Base-by-base conservation (phyloP, 306 rosid species). In the Trifolium repens region DNA sequence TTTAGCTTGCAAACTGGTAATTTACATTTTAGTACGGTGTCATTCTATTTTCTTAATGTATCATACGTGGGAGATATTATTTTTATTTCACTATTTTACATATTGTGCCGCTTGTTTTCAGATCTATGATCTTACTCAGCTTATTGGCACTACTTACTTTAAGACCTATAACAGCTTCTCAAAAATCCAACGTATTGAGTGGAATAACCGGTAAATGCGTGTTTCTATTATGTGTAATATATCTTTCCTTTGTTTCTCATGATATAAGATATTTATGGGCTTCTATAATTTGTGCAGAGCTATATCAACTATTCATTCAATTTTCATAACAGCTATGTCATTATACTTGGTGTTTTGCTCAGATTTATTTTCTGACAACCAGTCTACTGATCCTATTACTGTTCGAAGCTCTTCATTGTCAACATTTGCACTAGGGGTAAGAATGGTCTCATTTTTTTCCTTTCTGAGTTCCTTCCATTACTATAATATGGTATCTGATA, bases 1-100 rank as follows among this genome's bases (percentile, higher is more conserved):
- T 32, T 78, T 88, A 67, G 85, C 85, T 47, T 82, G 92, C 91
- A 91, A 93, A 87, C 80, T 93, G 96, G 98, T 93, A 88, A 74
- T 46, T 46, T 67, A 42, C 24, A 2, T 40, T 60, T 17, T 63
- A 68, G n/a, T 77, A 46, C 62, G 61, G 32, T 52, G 32, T 68
- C 75, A 49, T 62, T 72, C n/a, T 42, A 19, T 72, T 72, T 72
- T 64, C 74, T 72, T 54, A 35, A 27, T 54, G 17, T 58, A 47
- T 42, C 40, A 12, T 37, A 34, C 26, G 9, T 13, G 24, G 35
- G 78, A 40, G 27, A 61, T 64, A 5, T 63, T 72, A n/a, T 32
- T 32, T 53, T 52, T 17, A 44, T 52, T 34, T 77, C 40, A 17
- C 46, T 53, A 62, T 67, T 75, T 66, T 27, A 80, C 24, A 14